Base-by-base conservation (phyloP, 2,329 filamentous ascomycete genomes). In the Corinectria fuckeliana region DNA sequence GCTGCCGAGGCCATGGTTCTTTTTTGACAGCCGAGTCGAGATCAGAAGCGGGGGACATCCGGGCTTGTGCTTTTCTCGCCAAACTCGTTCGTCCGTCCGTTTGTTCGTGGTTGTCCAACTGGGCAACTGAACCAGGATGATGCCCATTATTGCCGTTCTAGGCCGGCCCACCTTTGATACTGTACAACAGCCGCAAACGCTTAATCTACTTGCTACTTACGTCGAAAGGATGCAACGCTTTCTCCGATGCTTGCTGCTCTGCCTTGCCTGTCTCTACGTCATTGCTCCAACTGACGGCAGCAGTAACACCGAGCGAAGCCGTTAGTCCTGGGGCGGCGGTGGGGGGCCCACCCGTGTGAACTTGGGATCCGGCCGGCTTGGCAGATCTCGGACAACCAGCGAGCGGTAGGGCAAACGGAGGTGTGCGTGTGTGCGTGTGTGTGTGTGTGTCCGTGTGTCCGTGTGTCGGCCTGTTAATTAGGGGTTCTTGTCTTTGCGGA, bases 281-380 rank as follows among this genome's bases (percentile, higher is more conserved):
- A 67, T 18, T 14, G n/a, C 10, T 26, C 48, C 47, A 7, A 28
- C 42, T 6, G 13, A 28, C 18, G n/a, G 14, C 11, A 18, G 39
- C 42, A 62, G 65, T 69, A 69, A 65, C 66, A 45, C 64, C 64
- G 66, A 68, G 66, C 30, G 38, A 54, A 52, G 48, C 56, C 58
- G 50, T 26, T 38, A 18, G 16, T 30, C 45, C 32, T 56, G 30
- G 39, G 45, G 34, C 57, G 41, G 14, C 58, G 20, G 18, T 41
- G 56, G 41, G 62, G 61, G 30, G 44, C 53, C 49, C 8, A 7
- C 11, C 26, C 50, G 44, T 50, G 16, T 53, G 57, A 51, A 32
- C 36, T 38, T 23, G 39, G 44, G n/a, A n/a, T n/a, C n/a, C n/a
- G n/a, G 48, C 62, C 60, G 63, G 57, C 61, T 69, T 69, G 67